phyloP scores from a whole-genome alignment of 257 asterid species.

The Misopates orontium region DNA sequence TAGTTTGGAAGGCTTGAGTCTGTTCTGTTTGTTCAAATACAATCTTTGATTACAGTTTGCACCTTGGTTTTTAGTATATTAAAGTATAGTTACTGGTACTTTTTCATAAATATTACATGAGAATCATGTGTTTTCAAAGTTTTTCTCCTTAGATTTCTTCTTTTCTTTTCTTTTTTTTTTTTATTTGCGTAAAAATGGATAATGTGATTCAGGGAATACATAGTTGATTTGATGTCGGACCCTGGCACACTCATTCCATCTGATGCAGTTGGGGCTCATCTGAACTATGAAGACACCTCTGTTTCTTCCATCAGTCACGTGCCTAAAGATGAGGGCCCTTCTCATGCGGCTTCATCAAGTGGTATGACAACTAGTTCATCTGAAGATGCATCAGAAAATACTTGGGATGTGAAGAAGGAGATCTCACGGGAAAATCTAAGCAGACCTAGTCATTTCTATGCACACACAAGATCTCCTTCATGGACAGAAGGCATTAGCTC shows the following conservation, averaged over 20 bases:
- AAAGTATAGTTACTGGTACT: too few relatives aligned
- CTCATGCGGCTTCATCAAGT: conserved; percentile 48
- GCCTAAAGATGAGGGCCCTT: conserved; percentile 36
- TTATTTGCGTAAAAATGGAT: conserved; percentile 26
- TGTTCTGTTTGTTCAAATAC: too few relatives aligned
- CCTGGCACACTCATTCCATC: conserved; percentile 98
- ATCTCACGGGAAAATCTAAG: conserved; percentile 38
- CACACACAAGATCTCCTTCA: conserved; percentile 92
- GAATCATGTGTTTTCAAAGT: background rate
- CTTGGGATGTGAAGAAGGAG: conserved; percentile 41
- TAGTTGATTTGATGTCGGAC: conserved; percentile 95
- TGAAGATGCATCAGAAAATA: conserved; percentile 42
- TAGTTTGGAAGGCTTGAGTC: too few relatives aligned
- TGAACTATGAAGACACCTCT: conserved; percentile 39
- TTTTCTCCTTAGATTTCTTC: background rate
- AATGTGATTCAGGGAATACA: conserved; percentile 75
- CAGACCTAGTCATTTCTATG: conserved; percentile 51
- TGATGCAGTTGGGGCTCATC: conserved; percentile 60
- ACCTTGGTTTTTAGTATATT: too few relatives aligned
- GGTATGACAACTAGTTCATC: conserved; percentile 38
- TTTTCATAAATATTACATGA: conserved; percentile 24
- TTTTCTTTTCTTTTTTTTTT: conserved; percentile 14
- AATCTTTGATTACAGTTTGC: too few relatives aligned
- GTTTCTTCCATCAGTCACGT: conserved; percentile 29
- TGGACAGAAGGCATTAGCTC: conserved; percentile 99